Evolutionary conservation across 176 grass and related monocot genomes (phyloP).

Genomic region (Melocanna baccifera): DNA sequence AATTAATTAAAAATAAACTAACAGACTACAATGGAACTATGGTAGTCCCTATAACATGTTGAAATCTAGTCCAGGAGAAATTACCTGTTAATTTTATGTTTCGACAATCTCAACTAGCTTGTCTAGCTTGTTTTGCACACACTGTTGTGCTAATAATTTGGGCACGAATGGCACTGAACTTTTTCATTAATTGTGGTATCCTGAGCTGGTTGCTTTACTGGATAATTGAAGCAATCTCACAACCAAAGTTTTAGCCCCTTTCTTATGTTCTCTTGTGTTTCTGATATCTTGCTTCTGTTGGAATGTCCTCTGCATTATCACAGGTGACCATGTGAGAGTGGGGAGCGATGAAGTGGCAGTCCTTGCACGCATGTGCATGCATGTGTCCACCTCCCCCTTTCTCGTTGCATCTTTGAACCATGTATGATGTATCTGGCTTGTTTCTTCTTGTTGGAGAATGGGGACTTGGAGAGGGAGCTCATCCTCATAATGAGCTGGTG

Average conservation of each 20-base stretch:
- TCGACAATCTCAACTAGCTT: background rate
- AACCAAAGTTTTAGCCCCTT: conserved; percentile 23
- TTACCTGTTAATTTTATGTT: background rate
- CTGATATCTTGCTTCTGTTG: conserved; percentile 12
- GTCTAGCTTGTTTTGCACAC: background rate
- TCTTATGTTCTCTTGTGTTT: conserved; percentile 29
- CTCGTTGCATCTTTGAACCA: conserved; percentile 22
- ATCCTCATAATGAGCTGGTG: conserved; percentile 29
- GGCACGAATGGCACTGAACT: conserved; percentile 3
- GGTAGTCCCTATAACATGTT: background rate
- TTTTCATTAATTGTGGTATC: conserved; percentile 28
- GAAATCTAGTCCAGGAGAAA: background rate
- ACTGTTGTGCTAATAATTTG: background rate
- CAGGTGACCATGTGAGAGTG: conserved; percentile 40
- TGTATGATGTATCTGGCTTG: conserved; percentile 29
- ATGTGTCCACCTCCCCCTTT: conserved; percentile 29
- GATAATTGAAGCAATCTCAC: conserved; percentile 17
- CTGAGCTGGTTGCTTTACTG: conserved; percentile 6
- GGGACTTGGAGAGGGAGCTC: conserved; percentile 10
- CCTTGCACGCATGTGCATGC: conserved; percentile 53
- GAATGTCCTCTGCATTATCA: conserved; percentile 39
- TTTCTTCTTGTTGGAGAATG: conserved; percentile 35
- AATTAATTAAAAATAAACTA: background rate
- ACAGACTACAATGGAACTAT: background rate
- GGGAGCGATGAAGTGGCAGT: conserved; percentile 38